Percentiles rank a stretch among this genome's conserved stretches.
Conservation (phyloP, 768 basidiomycete species). For the Pholiota conissans region DNA sequence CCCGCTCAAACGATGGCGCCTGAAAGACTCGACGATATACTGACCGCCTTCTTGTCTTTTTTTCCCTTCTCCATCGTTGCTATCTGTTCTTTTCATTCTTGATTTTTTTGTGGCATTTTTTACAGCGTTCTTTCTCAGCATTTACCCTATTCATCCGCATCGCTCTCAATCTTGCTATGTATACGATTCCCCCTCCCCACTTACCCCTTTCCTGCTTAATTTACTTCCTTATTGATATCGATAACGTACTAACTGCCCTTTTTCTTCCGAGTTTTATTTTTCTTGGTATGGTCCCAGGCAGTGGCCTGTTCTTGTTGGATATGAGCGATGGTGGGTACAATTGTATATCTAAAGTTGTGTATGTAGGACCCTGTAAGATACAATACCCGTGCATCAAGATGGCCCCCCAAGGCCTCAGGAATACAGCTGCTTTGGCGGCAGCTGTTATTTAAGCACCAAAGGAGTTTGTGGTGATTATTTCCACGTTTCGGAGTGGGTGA, state of each 20-base stretch:
- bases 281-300: not conserved
- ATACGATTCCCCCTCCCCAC: not conserved
- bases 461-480: too few relatives aligned
- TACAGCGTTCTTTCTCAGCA: not conserved
- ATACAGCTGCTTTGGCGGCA: too few relatives aligned
- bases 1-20: slow-evolving; percentile 69
- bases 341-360: not conserved
- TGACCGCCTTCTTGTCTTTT: slow-evolving; percentile 20
- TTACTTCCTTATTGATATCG: not conserved
- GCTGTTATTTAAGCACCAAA: too few relatives aligned
- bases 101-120: not conserved
- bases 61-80: not conserved
- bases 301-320: not conserved
- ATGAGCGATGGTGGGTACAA: not conserved
- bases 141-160: not conserved
- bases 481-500: too few relatives aligned
- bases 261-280: not conserved
- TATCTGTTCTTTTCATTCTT: not conserved
- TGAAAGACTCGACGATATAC: slow-evolving; percentile 78
- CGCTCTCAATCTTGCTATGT: not conserved
- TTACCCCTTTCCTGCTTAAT: not conserved
- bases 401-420: too few relatives aligned
- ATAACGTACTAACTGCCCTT: not conserved
- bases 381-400: too few relatives aligned
- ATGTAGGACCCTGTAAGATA: not conserved